Conservation (phyloP, 2,329 filamentous ascomycete species). For the Metarhizium robertsii region DNA sequence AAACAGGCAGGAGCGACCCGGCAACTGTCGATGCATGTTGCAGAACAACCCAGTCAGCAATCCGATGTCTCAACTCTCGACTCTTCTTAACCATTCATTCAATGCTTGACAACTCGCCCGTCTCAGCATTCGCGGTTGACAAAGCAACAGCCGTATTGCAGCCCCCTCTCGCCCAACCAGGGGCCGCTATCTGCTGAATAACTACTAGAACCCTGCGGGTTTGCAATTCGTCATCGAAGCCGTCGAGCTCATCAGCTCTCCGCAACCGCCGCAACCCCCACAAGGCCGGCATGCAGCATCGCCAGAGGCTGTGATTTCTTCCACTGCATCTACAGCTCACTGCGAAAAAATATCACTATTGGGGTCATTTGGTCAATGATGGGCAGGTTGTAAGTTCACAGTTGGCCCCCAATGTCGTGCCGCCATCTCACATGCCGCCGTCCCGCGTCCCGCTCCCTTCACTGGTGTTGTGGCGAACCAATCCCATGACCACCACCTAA, state of each 20-base stretch:
- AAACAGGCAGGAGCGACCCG: too few relatives aligned
- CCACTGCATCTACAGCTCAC: background rate
- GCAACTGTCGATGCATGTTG: too few relatives aligned
- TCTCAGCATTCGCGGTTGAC: background rate
- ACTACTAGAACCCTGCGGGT: background rate
- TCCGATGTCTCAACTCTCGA: too few relatives aligned
- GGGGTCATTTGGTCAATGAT: background rate
- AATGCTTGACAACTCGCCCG: too few relatives aligned
- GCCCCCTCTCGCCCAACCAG: background rate
- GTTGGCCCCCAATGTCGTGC: background rate
- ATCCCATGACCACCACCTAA: background rate
- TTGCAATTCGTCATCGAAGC: background rate
- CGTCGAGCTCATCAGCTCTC: background rate
- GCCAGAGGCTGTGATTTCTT: background rate
- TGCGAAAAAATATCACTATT: background rate
- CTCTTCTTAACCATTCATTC: too few relatives aligned
- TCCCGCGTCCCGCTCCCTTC: background rate
- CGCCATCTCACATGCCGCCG: too few relatives aligned
- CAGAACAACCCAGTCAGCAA: too few relatives aligned
- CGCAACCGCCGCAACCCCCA: background rate
- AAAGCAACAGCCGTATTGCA: background rate
- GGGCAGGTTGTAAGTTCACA: background rate
- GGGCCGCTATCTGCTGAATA: background rate
- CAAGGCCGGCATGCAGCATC: background rate
- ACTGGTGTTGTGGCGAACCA: background rate